Evolutionary conservation across 306 rosid genomes (phyloP).

Genomic region (Lithocarpus polystachyus): DNA sequence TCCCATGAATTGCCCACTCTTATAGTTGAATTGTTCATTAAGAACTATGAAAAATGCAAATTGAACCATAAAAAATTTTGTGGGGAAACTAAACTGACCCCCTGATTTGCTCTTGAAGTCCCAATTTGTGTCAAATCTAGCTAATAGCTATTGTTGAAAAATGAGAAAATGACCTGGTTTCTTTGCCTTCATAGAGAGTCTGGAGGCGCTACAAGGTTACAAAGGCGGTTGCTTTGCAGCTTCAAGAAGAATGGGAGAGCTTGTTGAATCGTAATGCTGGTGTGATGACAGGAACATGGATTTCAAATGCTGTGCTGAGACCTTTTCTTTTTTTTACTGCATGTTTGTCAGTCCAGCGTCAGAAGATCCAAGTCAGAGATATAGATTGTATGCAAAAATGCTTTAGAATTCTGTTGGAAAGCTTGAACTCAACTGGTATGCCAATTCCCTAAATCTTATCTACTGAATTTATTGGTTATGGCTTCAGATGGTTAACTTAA

Average conservation of each 20-base stretch:
- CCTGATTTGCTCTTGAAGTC: background rate
- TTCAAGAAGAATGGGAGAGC: slow-evolving; percentile 80
- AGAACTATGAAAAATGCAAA: background rate
- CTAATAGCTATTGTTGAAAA: background rate
- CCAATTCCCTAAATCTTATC: slow-evolving; percentile 14
- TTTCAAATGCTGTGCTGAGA: slow-evolving; percentile 60
- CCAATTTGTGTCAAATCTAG: slow-evolving; percentile 3
- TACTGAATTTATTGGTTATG: slow-evolving; percentile 15
- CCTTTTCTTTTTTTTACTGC: slow-evolving; percentile 77
- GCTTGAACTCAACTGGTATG: slow-evolving; percentile 75
- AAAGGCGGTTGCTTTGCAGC: slow-evolving; percentile 49
- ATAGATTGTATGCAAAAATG: slow-evolving; percentile 49
- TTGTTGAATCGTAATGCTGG: slow-evolving; percentile 40
- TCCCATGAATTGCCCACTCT: background rate
- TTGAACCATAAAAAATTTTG: background rate
- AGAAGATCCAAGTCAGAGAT: slow-evolving; percentile 37
- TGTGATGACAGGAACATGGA: slow-evolving; percentile 45
- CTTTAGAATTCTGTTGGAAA: slow-evolving; percentile 70
- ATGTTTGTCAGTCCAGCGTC: slow-evolving; percentile 41
- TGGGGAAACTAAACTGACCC: background rate
- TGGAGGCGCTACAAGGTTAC: slow-evolving; percentile 78
- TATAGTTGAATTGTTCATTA: background rate
- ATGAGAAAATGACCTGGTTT: slow-evolving; percentile 10
- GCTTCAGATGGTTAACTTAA: slow-evolving; percentile 15
- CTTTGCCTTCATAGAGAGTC: slow-evolving; percentile 56